phyloP scores from a whole-genome alignment of 306 rosid species.

The Quercus suber region DNA sequence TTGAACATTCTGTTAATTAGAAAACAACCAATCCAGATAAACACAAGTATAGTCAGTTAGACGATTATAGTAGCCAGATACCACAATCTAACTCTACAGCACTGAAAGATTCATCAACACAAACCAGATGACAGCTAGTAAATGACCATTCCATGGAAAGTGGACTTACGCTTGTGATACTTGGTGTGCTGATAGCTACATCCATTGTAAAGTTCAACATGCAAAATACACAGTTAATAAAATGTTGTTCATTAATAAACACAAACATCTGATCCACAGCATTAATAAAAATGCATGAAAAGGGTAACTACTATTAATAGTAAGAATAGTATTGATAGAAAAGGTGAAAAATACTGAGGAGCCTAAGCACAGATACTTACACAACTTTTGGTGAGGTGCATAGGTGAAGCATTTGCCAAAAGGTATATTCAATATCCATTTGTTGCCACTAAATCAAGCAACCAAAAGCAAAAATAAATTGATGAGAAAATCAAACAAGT shows the following conservation, averaged over 20 bases:
- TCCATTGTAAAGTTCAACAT: slow-evolving; percentile 48
- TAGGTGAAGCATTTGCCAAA: slow-evolving; percentile 99
- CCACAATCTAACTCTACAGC: not conserved
- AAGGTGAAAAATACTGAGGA: not conserved
- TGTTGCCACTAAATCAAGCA: slow-evolving; percentile 84
- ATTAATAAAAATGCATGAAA: not conserved
- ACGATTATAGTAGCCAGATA: not conserved
- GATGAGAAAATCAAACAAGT: slow-evolving; percentile 10
- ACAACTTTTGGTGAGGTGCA: slow-evolving; percentile 98
- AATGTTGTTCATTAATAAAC: not conserved
- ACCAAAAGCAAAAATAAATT: not conserved
- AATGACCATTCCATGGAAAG: slow-evolving; percentile 18
- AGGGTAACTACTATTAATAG: not conserved
- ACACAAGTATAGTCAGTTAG: not conserved
- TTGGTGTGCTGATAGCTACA: slow-evolving; percentile 98
- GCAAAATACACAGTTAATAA: slow-evolving; percentile 31
- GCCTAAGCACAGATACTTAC: slow-evolving; percentile 50
- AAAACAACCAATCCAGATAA: not conserved
- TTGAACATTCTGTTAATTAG: not conserved
- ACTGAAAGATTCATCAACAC: slow-evolving; percentile 5
- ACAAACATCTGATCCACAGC: not conserved
- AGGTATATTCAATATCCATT: slow-evolving; percentile 98
- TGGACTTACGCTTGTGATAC: slow-evolving; percentile 95
- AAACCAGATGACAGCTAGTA: slow-evolving; percentile 1
- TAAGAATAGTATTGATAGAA: not conserved